Evolutionary conservation across 2,329 filamentous ascomycete genomes (phyloP).

Genomic region (Paramyrothecium roridum): DNA sequence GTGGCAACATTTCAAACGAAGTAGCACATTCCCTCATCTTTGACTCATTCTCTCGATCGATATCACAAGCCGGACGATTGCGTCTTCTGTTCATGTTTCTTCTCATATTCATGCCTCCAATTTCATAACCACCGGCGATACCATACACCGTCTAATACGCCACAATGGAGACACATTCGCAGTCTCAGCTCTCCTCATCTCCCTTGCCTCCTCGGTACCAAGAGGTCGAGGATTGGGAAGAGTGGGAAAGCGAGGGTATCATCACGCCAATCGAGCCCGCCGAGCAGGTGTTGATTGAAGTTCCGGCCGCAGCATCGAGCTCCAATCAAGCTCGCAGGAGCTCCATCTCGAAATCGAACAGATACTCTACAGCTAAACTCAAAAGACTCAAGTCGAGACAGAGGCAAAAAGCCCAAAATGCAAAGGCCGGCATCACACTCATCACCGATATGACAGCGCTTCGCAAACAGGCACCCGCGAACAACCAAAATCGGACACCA

Average conservation of each 20-base stretch:
- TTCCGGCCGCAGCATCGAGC: slow-evolving; percentile 9
- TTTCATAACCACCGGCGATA: too few relatives aligned
- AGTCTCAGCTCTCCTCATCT: background rate
- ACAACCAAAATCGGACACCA: slow-evolving; percentile 23
- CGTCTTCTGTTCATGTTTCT: too few relatives aligned
- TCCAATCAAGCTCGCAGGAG: slow-evolving; percentile 14
- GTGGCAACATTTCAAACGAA: too few relatives aligned
- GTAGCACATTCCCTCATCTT: too few relatives aligned
- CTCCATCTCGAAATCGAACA: slow-evolving; percentile 12
- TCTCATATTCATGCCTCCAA: too few relatives aligned
- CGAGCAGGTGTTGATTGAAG: slow-evolving; percentile 28
- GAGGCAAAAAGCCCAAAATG: slow-evolving; percentile 59
- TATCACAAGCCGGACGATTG: too few relatives aligned
- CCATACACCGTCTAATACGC: too few relatives aligned
- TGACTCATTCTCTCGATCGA: too few relatives aligned
- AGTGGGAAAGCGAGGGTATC: slow-evolving; percentile 49
- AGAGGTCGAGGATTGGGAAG: slow-evolving; percentile 46
- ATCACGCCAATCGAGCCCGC: slow-evolving; percentile 35
- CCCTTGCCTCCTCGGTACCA: slow-evolving; percentile 3
- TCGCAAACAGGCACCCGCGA: slow-evolving; percentile 38
- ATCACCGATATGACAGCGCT: slow-evolving; percentile 65
- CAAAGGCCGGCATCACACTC: slow-evolving; percentile 61
- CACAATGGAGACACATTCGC: background rate
- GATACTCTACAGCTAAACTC: slow-evolving; percentile 37
- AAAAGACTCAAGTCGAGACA: slow-evolving; percentile 54